phyloP scores from a whole-genome alignment of 495 filamentous ascomycete genomes.

The Neurospora cerealis region DNA sequence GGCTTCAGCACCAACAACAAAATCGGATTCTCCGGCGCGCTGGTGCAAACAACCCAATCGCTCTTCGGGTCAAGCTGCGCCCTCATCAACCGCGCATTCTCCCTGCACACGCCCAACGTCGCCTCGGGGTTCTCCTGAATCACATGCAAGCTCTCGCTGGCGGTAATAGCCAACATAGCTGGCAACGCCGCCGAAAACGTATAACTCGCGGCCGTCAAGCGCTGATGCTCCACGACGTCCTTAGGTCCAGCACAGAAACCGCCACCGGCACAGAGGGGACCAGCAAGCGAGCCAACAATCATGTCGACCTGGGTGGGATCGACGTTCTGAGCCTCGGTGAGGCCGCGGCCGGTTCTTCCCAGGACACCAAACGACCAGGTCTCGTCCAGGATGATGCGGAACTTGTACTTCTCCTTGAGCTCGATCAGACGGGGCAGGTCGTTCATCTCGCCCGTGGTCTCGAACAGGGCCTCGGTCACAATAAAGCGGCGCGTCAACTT shows the following conservation, averaged over 20 bases:
- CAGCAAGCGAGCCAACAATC: constrained; percentile 87
- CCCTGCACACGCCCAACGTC: constrained; percentile 55
- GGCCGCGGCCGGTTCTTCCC: constrained; percentile 77
- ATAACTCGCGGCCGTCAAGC: constrained; percentile 80
- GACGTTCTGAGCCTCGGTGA: constrained; percentile 94
- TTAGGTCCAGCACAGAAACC: constrained; percentile 87
- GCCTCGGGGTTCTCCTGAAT: constrained; percentile 77
- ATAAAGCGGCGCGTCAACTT: constrained; percentile 89
- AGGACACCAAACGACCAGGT: constrained; percentile 94
- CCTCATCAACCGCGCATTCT: constrained; percentile 72
- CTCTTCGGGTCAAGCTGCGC: constrained; percentile 83
- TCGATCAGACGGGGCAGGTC: constrained; percentile 83
- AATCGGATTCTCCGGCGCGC: constrained; percentile 73
- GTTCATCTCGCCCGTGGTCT: constrained; percentile 77
- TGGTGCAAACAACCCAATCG: constrained; percentile 83
- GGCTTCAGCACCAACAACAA: constrained; percentile 78
- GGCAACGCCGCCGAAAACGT: constrained; percentile 93
- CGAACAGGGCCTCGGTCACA: constrained; percentile 91
- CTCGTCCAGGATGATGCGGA: constrained; percentile 93
- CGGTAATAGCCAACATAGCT: constrained; percentile 88
- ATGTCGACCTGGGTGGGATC: constrained; percentile 86
- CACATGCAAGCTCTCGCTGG: constrained; percentile 75
- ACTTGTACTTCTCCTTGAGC: constrained; percentile 89
- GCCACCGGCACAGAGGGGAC: constrained; percentile 81
- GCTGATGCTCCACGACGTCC: constrained; percentile 91